These are phyloP conservation scores for Cryptococcus amylolentus DNA, from an alignment of 1,284 basidiomycete genomes.

Conservation along the genomic window DNA sequence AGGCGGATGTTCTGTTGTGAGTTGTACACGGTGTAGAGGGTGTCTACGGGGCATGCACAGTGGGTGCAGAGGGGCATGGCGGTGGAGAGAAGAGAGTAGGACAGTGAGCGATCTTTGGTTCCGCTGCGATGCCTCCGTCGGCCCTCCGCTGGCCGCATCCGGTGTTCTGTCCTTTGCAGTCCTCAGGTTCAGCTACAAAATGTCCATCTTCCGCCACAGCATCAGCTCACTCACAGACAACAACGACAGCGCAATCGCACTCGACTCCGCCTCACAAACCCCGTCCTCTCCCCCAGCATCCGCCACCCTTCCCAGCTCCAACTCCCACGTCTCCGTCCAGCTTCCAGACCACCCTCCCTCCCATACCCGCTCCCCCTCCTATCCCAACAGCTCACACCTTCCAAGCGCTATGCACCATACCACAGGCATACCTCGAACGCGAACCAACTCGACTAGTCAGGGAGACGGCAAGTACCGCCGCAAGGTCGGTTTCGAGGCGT, in stretches of 20 bases:
- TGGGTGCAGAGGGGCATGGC: constrained; percentile 77
- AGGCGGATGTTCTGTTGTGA: constrained; percentile 78
- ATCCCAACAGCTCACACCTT: constrained; percentile 7
- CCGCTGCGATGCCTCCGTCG: constrained; percentile 11
- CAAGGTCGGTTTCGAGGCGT: constrained; percentile 85
- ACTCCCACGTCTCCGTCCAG: constrained; percentile 15
- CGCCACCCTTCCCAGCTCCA: constrained; percentile 1
- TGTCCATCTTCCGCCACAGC: not conserved
- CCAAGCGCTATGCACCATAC: constrained; percentile 17
- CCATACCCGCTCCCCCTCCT: not conserved
- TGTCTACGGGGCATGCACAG: constrained; percentile 64
- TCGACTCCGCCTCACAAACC: constrained; percentile 1
- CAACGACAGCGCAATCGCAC: constrained; percentile 3
- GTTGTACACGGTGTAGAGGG: constrained; percentile 79
- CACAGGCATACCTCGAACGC: constrained; percentile 28
- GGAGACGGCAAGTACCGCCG: constrained; percentile 62
- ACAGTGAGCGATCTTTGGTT: no score
- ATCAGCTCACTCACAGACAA: not conserved
- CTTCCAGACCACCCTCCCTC: constrained; percentile 5
- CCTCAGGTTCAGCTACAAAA: not conserved
- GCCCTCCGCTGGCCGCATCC: constrained; percentile 1
- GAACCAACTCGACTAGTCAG: constrained; percentile 33
- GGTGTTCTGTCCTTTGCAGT: constrained; percentile 11
- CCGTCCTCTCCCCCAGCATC: constrained; percentile 12
- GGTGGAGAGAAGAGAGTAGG: not conserved